Evolutionary conservation across 2,329 filamentous ascomycete genomes (phyloP).

Genomic region (Xylariaceae sp.): DNA sequence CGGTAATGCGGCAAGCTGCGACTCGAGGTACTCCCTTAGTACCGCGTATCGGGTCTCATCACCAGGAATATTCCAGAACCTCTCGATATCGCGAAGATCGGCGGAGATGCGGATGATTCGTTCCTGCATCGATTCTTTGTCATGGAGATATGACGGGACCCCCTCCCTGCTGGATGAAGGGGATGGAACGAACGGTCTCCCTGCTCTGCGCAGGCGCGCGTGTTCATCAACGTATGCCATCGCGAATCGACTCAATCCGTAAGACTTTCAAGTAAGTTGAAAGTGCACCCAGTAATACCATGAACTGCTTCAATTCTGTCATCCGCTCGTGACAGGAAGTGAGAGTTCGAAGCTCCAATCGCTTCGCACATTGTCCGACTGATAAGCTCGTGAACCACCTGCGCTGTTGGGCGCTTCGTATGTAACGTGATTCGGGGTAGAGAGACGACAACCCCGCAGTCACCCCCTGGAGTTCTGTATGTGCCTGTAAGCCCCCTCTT

Average conservation of each 20-base stretch:
- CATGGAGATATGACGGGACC: neutral
- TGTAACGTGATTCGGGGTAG: too few species aligned
- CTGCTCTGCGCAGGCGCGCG: slow-evolving; percentile 1
- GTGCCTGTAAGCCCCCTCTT: too few species aligned
- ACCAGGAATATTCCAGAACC: slow-evolving; percentile 45
- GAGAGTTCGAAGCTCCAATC: neutral
- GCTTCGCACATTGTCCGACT: neutral
- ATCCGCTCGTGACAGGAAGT: neutral
- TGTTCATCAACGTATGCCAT: too few species aligned
- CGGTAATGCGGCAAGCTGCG: slow-evolving; percentile 38
- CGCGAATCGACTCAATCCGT: too few species aligned
- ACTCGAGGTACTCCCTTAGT: slow-evolving; percentile 37
- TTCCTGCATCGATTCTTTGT: slow-evolving; percentile 28
- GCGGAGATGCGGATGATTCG: slow-evolving; percentile 40
- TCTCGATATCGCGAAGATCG: slow-evolving; percentile 43
- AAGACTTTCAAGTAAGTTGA: too few species aligned
- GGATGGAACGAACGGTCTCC: neutral
- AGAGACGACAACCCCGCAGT: neutral
- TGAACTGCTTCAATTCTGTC: neutral
- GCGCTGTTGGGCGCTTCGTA: too few species aligned
- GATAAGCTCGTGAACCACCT: neutral
- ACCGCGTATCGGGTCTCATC: slow-evolving; percentile 38
- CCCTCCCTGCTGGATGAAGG: neutral
- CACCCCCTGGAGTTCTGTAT: too few species aligned
- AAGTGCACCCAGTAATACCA: too few species aligned